Evolutionary conservation across 2,329 filamentous ascomycete genomes (phyloP), one percentile per base, ranked within the genome.

Genomic region (Biscogniauxia marginata): DNA sequence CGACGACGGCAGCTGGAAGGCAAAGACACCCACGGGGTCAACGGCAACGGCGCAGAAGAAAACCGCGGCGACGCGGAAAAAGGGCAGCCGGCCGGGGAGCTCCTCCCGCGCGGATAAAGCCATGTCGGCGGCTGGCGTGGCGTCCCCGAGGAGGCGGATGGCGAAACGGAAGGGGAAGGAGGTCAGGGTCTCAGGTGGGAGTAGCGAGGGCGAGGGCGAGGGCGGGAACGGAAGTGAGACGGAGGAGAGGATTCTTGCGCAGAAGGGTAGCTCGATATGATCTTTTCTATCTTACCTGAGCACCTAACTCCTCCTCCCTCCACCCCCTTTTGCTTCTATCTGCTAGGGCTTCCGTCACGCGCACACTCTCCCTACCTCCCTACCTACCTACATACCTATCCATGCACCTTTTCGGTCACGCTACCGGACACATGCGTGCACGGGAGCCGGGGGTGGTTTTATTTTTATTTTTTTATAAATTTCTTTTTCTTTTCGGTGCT

Each of bases 1-100:
- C 2, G 75, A 75, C 20, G 79, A 80, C 9, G 73, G 74, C 22
- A 65, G 70, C 53, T 60, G 54, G 53, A 58, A 34, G 50, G 23
- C n/a, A 22, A 47, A 46, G 24, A 46, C 3, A 53, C 52, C 25
- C 8, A 23, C 47, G 21, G 48, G 13, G 13, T 13, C 46, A 16
- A 23, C 19, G 34, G 20, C 44, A 20, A 50, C 54, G 34, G 4
- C 51, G 19, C 21, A 7, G 50, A 11, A 56, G n/a, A 25, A 54
- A 54, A 39, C 18, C 23, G n/a, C 53, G 34, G n/a, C 53, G 34
- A n/a, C 30, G 4, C 43, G 43, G 11, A 45, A 52, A 16, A 57
- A 48, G 9, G 55, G 18, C 13, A 39, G 30, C 30, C 30, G 7
- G 9, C 11, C 13, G 7, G 9, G 30, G 5, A 39, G 30, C 30